A percentile compares a stretch with the other conserved stretches of the same genome.
These are phyloP conservation scores for Leptodermis oblonga DNA, from an alignment of 257 asterid species.

Conservation along the genomic window DNA sequence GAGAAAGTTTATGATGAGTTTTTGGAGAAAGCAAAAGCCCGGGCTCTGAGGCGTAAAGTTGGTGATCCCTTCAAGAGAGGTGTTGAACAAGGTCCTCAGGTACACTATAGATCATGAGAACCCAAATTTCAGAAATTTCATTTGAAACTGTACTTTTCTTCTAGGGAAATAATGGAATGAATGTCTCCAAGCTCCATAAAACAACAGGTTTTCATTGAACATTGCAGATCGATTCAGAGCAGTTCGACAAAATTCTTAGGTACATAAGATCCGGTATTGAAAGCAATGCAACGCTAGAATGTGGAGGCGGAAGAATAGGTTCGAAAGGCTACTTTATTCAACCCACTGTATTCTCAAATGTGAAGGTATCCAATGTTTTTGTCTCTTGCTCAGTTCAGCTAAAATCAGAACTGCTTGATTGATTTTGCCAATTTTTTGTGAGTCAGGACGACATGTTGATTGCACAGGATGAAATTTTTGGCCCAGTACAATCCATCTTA, in stretches of 20 bases:
- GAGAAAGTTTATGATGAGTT: conserved; percentile 68
- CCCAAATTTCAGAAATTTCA: too few species aligned
- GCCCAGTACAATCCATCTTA: conserved; percentile 72
- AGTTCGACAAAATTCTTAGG: conserved; percentile 60
- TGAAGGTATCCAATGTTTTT: conserved; percentile 39
- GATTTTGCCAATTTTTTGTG: neutral
- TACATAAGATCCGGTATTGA: conserved; percentile 62
- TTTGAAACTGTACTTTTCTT: too few species aligned
- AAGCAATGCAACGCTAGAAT: conserved; percentile 55
- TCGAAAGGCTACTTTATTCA: conserved; percentile 67
- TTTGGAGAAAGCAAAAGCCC: conserved; percentile 62
- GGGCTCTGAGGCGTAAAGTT: conserved; percentile 56
- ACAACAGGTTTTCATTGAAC: neutral
- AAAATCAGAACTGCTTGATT: neutral
- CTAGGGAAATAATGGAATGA: too few species aligned
- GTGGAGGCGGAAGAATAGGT: conserved; percentile 67
- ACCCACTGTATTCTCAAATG: conserved; percentile 79
- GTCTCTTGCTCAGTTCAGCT: neutral
- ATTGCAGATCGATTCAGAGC: conserved; percentile 58
- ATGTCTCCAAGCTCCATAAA: neutral
- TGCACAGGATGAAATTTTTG: conserved; percentile 72
- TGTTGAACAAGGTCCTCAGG: conserved; percentile 89
- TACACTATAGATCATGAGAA: too few species aligned
- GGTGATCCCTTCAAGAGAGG: conserved; percentile 84
- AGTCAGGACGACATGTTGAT: conserved; percentile 66